phyloP scores from a whole-genome alignment of 352 stramenopile genomes.

The Phytophthora chlamydospora region DNA sequence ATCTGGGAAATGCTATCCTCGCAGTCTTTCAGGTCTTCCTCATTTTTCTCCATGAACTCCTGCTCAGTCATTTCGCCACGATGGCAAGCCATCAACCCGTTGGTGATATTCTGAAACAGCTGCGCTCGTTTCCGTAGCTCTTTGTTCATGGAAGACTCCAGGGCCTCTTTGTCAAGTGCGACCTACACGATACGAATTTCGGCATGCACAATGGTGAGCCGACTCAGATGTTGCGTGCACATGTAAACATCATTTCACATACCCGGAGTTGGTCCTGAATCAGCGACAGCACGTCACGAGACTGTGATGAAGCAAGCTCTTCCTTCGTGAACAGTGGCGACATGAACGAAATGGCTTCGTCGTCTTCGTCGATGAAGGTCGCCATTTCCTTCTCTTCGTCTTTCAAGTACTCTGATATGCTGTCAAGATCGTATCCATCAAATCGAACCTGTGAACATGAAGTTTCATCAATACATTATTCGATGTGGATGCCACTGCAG shows the following conservation, averaged over 20 bases:
- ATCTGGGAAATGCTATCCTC: conserved; percentile 71
- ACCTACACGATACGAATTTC: conserved; percentile 29
- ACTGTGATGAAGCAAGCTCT: conserved; percentile 32
- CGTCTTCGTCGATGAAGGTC: conserved; percentile 42
- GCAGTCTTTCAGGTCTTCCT: conserved; percentile 55
- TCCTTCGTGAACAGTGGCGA: conserved; percentile 43
- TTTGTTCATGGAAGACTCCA: conserved; percentile 55
- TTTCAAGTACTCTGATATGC: conserved; percentile 37
- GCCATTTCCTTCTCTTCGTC: conserved; percentile 49
- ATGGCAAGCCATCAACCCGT: conserved; percentile 35
- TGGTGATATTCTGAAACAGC: conserved; percentile 57
- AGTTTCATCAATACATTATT: conserved; percentile 1
- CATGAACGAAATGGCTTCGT: conserved; percentile 39
- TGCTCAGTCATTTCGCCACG: conserved; percentile 46
- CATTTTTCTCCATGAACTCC: conserved; percentile 61
- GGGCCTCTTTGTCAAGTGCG: conserved; percentile 59
- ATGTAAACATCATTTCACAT: conserved; percentile 2
- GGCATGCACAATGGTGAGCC: neutral
- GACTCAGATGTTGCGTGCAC: neutral
- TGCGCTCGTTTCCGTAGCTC: conserved; percentile 55
- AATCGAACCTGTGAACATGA: conserved; percentile 45
- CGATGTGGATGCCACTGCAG: too few species aligned
- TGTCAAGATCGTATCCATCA: conserved; percentile 41
- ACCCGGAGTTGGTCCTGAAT: conserved; percentile 57
- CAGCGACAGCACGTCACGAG: conserved; percentile 33